phyloP scores from a whole-genome alignment of 176 grass and related monocot genomes.

The Zea luxurians region DNA sequence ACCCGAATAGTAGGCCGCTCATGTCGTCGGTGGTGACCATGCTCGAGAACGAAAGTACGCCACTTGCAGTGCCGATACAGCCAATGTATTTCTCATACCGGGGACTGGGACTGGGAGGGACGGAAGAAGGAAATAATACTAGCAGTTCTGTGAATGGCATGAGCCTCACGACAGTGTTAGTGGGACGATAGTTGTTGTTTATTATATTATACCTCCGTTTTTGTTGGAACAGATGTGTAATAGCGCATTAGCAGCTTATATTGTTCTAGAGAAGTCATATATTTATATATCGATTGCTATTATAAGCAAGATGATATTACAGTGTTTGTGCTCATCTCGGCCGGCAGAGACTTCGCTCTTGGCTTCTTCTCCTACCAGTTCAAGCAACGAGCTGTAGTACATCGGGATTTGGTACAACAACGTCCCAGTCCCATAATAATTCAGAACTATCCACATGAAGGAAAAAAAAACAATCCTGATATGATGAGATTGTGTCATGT shows the following conservation, averaged over 20 bases:
- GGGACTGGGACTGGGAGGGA: conserved; percentile 14
- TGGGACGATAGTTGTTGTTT: conserved; percentile 9
- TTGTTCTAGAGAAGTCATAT: not conserved
- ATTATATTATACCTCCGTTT: not conserved
- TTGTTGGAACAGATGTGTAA: not conserved
- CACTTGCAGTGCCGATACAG: conserved; percentile 28
- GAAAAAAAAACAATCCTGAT: no score
- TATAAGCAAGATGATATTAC: not conserved
- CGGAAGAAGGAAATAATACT: not conserved
- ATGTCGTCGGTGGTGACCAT: conserved; percentile 49
- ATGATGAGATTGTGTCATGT: no score
- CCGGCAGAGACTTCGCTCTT: conserved; percentile 29
- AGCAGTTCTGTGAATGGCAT: conserved; percentile 19
- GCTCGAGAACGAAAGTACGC: conserved; percentile 34
- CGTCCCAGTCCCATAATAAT: no score
- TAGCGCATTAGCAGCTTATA: not conserved
- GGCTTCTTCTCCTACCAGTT: no score
- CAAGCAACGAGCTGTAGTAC: no score
- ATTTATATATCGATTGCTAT: not conserved
- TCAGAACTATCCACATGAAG: no score
- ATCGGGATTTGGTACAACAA: no score
- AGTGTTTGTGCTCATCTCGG: conserved; percentile 13
- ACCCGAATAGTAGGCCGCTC: conserved; percentile 44
- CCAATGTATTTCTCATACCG: conserved; percentile 24
- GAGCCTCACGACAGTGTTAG: conserved; percentile 7